Base-by-base conservation (phyloP, 257 asterid genomes). In the Nicotiana tabacum region DNA sequence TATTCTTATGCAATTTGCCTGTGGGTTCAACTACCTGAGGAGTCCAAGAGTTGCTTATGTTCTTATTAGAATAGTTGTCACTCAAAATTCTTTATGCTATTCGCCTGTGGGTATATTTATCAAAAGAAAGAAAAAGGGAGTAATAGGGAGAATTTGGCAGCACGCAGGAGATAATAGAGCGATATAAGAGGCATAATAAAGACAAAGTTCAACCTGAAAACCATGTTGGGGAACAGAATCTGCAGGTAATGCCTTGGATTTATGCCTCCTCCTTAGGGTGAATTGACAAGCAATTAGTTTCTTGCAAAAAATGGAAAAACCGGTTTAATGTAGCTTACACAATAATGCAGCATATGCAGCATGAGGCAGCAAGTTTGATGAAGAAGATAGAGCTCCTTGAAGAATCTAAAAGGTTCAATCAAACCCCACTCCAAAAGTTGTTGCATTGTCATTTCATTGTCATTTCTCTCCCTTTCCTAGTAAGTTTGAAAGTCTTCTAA, bases 311-410 rank as follows among this genome's bases (percentile, higher is more conserved):
- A 27, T 3, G 8, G 24, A 21, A 21, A 29, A 6, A 51, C 51
- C 2, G 32, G 79, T 3, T 24, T n/a, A 60, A 8, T 37, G 24
- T 37, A 80, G 16, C 76, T 62, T 81, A 48, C 62, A 64, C 62
- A 33, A 81, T 2, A n/a, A 16, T 81, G 66, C 83, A 89, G 91
- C 93, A 91, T 8, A 78, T 96, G 85, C 90, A 90, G 93, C 91
- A 85, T 56, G 98, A 94, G 81, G 85, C 97, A 56, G 94, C 91
- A 81, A 82, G 80, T 67, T 83, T 96, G 96, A 83, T 90, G 92
- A 92, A 90, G 84, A 91, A 90, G 91, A 91, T 94, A 56, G 99
- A 96, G 90, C 84, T 81, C 29, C 98, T 96, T 48, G 98, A 96
- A 90, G 27, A 87, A 67, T 87, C 98, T 32, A 94, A 91, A 82